phyloP scores from a whole-genome alignment of 1,284 basidiomycete genomes.

The Filobasidium uniguttulatum region DNA sequence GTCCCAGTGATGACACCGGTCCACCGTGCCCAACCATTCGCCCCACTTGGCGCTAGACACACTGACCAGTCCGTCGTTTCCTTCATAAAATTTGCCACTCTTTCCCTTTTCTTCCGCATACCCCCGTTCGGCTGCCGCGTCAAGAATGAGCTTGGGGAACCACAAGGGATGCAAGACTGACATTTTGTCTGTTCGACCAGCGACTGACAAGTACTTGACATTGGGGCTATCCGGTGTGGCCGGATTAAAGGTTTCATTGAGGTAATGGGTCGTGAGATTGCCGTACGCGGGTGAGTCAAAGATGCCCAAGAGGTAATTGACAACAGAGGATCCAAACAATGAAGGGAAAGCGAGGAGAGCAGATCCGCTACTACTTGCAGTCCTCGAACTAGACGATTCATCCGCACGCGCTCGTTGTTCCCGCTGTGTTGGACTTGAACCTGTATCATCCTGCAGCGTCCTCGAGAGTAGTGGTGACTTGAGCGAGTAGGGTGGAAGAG shows the following conservation, averaged over 20 bases:
- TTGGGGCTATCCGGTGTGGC: conserved; percentile 66
- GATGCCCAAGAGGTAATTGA: conserved; percentile 73
- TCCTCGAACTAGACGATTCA: not conserved
- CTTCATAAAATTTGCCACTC: conserved; percentile 47
- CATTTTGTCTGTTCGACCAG: conserved; percentile 59
- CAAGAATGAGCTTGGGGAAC: conserved; percentile 87
- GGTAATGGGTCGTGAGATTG: conserved; percentile 77
- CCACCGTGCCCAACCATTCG: conserved; percentile 78
- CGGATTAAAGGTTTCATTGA: conserved; percentile 82
- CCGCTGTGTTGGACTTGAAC: conserved; percentile 11
- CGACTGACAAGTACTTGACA: conserved; percentile 86
- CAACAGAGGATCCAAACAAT: conserved; percentile 41
- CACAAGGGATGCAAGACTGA: conserved; percentile 84
- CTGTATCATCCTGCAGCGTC: conserved; percentile 10
- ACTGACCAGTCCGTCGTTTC: conserved; percentile 89
- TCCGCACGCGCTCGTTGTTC: conserved; percentile 15
- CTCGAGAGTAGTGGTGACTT: conserved; percentile 40
- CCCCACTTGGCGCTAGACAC: conserved; percentile 84
- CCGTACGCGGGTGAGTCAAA: conserved; percentile 96
- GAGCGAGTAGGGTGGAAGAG: conserved; percentile 38
- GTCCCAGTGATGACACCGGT: conserved; percentile 94
- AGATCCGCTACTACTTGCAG: conserved; percentile 4
- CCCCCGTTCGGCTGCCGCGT: conserved; percentile 44
- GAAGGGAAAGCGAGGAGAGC: conserved; percentile 13
- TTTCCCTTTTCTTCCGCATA: conserved; percentile 45